Percentiles rank a stretch among this genome's conserved stretches.
phyloP scores from a whole-genome alignment of 2,329 filamentous ascomycete genomes.

The Amesomyces nigricolor region DNA sequence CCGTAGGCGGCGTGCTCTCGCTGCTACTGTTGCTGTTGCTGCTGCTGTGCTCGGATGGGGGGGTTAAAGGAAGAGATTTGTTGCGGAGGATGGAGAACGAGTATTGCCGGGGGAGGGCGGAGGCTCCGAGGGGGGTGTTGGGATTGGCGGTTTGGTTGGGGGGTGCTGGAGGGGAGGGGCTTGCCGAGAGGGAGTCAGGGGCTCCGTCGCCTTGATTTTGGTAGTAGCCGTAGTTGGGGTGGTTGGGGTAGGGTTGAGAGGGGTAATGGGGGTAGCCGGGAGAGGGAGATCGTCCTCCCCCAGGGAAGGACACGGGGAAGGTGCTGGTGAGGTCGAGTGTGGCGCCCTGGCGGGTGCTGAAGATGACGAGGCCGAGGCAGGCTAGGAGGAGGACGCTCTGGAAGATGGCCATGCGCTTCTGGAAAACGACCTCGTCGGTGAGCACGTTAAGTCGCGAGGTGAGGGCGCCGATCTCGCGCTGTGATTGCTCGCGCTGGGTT shows the following conservation, averaged over 20 bases:
- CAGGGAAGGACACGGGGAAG: constrained; percentile 10
- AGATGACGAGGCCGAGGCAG: constrained; percentile 82
- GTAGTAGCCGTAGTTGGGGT: constrained; percentile 15
- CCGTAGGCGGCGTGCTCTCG: constrained; percentile 23
- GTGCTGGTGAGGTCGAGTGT: constrained; percentile 1
- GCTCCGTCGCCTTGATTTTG: not conserved
- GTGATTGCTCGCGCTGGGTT: constrained; percentile 76
- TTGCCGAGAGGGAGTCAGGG: constrained; percentile 11
- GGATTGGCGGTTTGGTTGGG: not conserved
- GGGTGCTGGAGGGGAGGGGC: constrained; percentile 3
- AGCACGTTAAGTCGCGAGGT: constrained; percentile 76
- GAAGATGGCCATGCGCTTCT: constrained; percentile 88
- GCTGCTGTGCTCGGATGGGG: constrained; percentile 26
- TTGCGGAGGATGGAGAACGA: constrained; percentile 21
- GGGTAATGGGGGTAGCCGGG: constrained; percentile 20
- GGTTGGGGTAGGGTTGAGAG: constrained; percentile 14
- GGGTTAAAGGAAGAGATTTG: constrained; percentile 33
- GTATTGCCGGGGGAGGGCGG: constrained; percentile 17
- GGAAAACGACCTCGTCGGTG: constrained; percentile 83
- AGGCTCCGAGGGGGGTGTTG: constrained; percentile 14
- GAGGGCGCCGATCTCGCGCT: constrained; percentile 77
- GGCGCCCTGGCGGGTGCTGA: constrained; percentile 51
- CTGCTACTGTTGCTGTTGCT: constrained; percentile 15
- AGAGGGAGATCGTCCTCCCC: not conserved
- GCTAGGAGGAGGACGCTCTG: constrained; percentile 83